Evolutionary conservation across 2,329 filamentous ascomycete genomes (phyloP).

Genomic region (Phialocephala sp.): DNA sequence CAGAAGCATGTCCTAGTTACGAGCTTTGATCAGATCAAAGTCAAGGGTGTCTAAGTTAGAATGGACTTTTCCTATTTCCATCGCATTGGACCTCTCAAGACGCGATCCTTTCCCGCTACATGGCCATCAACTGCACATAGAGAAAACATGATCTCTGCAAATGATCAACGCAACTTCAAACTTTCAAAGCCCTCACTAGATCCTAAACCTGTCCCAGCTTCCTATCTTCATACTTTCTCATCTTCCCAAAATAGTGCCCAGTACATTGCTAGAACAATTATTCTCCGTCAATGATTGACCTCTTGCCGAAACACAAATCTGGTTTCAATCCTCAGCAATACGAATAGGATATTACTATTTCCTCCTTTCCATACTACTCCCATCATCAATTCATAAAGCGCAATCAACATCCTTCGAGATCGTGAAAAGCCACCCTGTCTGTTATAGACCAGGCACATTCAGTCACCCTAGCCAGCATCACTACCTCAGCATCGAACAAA

Average conservation of each 20-base stretch:
- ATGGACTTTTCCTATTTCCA: not conserved
- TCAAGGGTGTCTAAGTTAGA: slow-evolving; percentile 16
- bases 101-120: not conserved
- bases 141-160: not conserved
- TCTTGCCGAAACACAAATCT: too few relatives aligned
- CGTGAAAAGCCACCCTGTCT: too few relatives aligned
- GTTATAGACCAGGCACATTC: too few relatives aligned
- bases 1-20: slow-evolving; percentile 35
- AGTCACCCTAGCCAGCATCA: too few relatives aligned
- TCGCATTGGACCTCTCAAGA: not conserved
- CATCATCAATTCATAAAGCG: too few relatives aligned
- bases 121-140: not conserved
- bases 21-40: slow-evolving; percentile 38
- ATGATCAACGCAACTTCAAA: not conserved
- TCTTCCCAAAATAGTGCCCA: not conserved
- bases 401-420: too few relatives aligned
- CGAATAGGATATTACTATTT: too few relatives aligned
- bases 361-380: too few relatives aligned
- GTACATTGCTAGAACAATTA: too few relatives aligned
- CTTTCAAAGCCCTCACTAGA: not conserved
- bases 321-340: too few relatives aligned
- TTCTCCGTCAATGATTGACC: too few relatives aligned
- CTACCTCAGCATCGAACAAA: too few relatives aligned
- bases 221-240: not conserved
- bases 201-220: not conserved